Conservation (phyloP, 495 filamentous ascomycete genomes). For the Tuber magnatum region DNA sequence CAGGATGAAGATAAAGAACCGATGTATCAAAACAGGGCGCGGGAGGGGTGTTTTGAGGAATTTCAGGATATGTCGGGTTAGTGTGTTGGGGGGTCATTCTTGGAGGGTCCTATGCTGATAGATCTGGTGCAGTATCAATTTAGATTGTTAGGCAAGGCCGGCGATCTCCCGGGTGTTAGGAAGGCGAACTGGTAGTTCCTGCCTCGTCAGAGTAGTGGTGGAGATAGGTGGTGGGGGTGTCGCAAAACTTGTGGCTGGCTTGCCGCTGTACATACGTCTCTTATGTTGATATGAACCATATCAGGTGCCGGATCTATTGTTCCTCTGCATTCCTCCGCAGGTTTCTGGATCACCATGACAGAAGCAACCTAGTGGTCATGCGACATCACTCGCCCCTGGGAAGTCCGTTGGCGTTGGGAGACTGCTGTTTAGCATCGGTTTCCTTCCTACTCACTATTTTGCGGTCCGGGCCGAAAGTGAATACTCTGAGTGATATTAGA, state of each 20-base stretch:
- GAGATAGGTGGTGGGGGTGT: background rate
- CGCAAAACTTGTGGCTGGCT: background rate
- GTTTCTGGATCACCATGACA: background rate
- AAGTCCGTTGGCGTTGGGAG: background rate
- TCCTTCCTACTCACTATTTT: background rate
- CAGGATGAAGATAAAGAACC: conserved; percentile 84
- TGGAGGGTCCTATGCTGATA: conserved; percentile 36
- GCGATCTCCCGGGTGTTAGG: conserved; percentile 82
- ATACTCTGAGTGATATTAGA: background rate
- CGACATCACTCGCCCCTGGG: background rate
- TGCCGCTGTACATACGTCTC: background rate
- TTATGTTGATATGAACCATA: background rate
- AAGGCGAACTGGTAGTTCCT: conserved; percentile 86
- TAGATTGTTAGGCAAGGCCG: conserved; percentile 77
- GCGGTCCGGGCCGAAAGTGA: background rate
- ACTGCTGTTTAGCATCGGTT: background rate
- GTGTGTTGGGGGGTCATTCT: conserved; percentile 33
- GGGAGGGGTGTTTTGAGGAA: conserved; percentile 76
- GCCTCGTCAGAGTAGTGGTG: background rate
- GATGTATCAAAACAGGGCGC: conserved; percentile 83
- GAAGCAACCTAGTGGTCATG: background rate
- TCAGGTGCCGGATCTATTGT: background rate
- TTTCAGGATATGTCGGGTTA: conserved; percentile 83
- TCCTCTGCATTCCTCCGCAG: background rate
- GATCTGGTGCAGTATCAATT: conserved; percentile 67